Conservation (phyloP, 768 basidiomycete species). For the Crepidotus variabilis region DNA sequence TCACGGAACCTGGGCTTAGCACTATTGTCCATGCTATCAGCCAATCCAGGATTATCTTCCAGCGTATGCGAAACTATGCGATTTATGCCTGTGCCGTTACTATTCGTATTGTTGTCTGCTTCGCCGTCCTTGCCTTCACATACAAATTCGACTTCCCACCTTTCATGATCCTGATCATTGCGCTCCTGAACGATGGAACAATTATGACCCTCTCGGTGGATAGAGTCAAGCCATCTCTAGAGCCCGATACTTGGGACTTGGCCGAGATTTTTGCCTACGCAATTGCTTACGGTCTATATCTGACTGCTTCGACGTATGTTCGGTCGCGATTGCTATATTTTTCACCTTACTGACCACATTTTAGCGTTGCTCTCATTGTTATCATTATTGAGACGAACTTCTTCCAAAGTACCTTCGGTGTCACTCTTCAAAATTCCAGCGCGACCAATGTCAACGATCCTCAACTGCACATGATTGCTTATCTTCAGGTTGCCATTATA, state of each 20-base stretch:
- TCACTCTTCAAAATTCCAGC: conserved; percentile 39
- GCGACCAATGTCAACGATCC: conserved; percentile 54
- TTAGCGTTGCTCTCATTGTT: conserved; percentile 71
- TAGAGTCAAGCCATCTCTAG: conserved; percentile 88
- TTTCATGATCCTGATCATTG: conserved; percentile 99
- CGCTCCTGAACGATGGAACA: conserved; percentile 95
- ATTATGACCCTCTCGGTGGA: conserved; percentile 98
- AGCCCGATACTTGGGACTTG: conserved; percentile 94
- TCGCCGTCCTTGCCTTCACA: conserved; percentile 90
- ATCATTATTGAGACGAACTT: conserved; percentile 86
- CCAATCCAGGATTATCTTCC: conserved; percentile 98
- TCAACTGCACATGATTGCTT: conserved; percentile 83
- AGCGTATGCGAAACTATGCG: conserved; percentile 99
- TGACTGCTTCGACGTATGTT: conserved; percentile 85
- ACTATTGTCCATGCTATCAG: conserved; percentile 99
- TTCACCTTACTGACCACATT: background rate
- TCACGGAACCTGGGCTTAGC: conserved; percentile 97
- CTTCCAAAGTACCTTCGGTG: conserved; percentile 87
- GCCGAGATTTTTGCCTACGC: conserved; percentile 96
- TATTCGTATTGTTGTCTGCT: conserved; percentile 98
- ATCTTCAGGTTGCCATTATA: conserved; percentile 97
- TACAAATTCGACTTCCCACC: conserved; percentile 99
- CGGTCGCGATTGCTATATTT: conserved; percentile 4
- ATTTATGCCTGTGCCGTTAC: conserved; percentile 97
- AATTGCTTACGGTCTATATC: conserved; percentile 91